Evolutionary conservation across 139 green algal species (phyloP).

Genomic region (Chlorella vulgaris): DNA sequence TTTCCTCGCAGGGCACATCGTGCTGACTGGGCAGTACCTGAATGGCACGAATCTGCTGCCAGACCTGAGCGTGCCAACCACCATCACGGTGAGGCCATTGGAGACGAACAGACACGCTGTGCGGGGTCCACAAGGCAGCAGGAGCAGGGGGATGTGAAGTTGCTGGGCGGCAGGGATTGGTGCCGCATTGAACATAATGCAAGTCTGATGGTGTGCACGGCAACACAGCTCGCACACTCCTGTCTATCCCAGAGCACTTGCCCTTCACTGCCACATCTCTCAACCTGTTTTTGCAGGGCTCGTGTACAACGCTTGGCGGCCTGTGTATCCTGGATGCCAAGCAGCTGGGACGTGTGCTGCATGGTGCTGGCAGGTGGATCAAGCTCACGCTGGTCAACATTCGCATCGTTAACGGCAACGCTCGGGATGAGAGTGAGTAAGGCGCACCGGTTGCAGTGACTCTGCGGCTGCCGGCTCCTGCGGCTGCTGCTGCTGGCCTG

Average conservation of each 20-base stretch:
- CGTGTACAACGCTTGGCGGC: conserved; percentile 28
- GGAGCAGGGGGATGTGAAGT: too few relatives aligned
- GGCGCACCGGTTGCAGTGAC: neutral
- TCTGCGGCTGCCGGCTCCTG: neutral
- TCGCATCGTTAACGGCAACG: conserved; percentile 33
- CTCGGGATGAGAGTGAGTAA: conserved; percentile 1
- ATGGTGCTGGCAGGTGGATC: conserved; percentile 19
- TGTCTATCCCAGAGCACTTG: neutral
- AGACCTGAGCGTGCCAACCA: conserved; percentile 19
- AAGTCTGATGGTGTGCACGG: too few relatives aligned
- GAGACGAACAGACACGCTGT: too few relatives aligned
- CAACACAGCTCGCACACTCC: too few relatives aligned
- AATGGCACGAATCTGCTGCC: conserved; percentile 30
- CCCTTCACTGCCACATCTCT: neutral
- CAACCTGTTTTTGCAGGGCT: neutral
- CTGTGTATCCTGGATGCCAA: conserved; percentile 40
- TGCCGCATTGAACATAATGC: too few relatives aligned
- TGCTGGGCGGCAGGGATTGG: too few relatives aligned
- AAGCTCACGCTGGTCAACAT: conserved; percentile 26
- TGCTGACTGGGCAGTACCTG: neutral
- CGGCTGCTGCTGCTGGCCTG: too few relatives aligned
- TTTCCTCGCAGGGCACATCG: conserved; percentile 5
- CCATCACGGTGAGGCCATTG: conserved; percentile 22
- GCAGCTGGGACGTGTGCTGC: conserved; percentile 32
- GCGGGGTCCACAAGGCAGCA: too few relatives aligned